Evolutionary conservation across 768 basidiomycete genomes (phyloP).

Genomic region (Cystofilobasidium macerans): DNA sequence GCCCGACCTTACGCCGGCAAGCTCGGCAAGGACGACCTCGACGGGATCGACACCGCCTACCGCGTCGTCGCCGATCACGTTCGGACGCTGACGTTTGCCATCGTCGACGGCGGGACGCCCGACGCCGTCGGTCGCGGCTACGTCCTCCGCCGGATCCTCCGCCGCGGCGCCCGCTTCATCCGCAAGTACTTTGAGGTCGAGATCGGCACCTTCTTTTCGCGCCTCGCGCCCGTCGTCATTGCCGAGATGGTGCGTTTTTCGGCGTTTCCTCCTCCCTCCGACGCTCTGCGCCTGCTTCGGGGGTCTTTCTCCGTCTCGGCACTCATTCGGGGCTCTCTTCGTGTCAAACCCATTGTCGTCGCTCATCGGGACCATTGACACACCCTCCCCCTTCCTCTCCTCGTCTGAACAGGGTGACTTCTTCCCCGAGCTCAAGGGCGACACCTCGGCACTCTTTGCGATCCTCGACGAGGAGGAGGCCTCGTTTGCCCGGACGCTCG

Average conservation of each 20-base stretch:
- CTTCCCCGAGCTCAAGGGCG: conserved; percentile 76
- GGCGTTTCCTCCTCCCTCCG: background rate
- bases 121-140: conserved; percentile 95
- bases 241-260: conserved; percentile 69
- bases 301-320: too few relatives aligned
- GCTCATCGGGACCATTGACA: background rate
- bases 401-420: conserved; percentile 51
- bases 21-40: conserved; percentile 85
- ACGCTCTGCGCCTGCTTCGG: too few relatives aligned
- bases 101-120: conserved; percentile 92
- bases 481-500: conserved; percentile 92
- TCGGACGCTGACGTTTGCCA: conserved; percentile 83
- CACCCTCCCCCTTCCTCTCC: too few relatives aligned
- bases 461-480: conserved; percentile 96
- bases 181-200: conserved; percentile 85
- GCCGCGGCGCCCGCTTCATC: conserved; percentile 89
- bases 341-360: too few relatives aligned
- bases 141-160: conserved; percentile 83
- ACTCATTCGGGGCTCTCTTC: too few relatives aligned
- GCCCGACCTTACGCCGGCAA: conserved; percentile 78
- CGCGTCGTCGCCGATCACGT: conserved; percentile 95
- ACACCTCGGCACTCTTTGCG: conserved; percentile 72
- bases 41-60: conserved; percentile 96
- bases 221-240: conserved; percentile 75
- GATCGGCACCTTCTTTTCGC: conserved; percentile 91